Base-by-base conservation (phyloP, 116 monocot species). In the Zostera marina region DNA sequence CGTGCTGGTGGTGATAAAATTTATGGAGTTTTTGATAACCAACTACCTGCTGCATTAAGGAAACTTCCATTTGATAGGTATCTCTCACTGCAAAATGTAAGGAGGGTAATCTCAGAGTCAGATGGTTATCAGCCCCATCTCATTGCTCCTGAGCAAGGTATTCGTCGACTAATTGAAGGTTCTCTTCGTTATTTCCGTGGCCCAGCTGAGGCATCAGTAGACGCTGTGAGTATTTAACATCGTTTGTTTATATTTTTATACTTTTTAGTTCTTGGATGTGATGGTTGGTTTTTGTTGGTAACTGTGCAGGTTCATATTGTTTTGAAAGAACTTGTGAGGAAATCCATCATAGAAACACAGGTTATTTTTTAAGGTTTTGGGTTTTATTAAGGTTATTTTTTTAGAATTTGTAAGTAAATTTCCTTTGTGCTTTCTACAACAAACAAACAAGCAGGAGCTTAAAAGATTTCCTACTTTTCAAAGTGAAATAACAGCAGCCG, bases 101-200 rank as follows among this genome's bases (percentile, higher is more conserved):
- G 43, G 53, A 87, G 74, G 56, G 76, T 87, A 4, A 66, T 81
- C 57, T 87, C 87, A n/a, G 69, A 94, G 69, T 84, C 94, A 41
- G 94, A 94, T 66, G 88, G 94, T 66, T 94, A 94, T 76, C 94
- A 94, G 67, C 94, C 94, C 25, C 94, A 94, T 64, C 63, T 94
- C 25, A 94, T 94, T 70, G 94, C 94, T 46, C 94, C 94, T 5
- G 94, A 94, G 70, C 88, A 94, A 76, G 94, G 94, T 57, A 88
- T 88, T 49, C 73, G 81, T 21, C 73, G 87, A 8, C 71, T 87
- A 17, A 87, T 87, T 21, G 87, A 87, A 66, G 76, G 87, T 54
- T 67, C 87, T 54, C 72, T 87, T 8, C 69, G 32, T 61, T 87
- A 74, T 64, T 87, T 87, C 52, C 73, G 63, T 53, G 87, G 87